These are phyloP conservation scores for Rhipidocladum racemiflorum DNA, from an alignment of 176 grass and related monocot genomes.

Conservation along the genomic window DNA sequence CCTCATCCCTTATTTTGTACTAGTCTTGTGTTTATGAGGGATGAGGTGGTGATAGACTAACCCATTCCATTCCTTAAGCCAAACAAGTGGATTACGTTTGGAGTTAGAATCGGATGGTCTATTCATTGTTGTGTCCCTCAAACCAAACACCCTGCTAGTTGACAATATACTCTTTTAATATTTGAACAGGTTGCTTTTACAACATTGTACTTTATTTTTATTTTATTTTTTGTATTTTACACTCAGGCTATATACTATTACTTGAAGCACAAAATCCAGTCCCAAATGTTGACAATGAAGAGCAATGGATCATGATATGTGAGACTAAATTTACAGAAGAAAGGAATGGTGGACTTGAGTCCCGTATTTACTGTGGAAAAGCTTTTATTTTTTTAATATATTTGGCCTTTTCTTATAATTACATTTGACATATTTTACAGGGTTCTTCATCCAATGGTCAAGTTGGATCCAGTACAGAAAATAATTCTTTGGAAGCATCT, in stretches of 20 bases:
- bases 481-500: constrained; percentile 26
- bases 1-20: not conserved
- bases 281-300: not conserved
- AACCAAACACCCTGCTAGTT: not conserved
- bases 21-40: not conserved
- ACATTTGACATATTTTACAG: constrained; percentile 38
- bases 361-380: not conserved
- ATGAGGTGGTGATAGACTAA: not conserved
- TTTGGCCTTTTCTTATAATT: not conserved
- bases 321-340: not conserved
- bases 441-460: constrained; percentile 38
- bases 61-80: not conserved
- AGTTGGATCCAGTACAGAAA: constrained; percentile 44
- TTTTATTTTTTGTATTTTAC: not conserved
- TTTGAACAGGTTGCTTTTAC: not conserved
- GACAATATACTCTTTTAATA: not conserved
- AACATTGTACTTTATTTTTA: not conserved
- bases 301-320: not conserved
- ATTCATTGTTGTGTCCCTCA: not conserved
- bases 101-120: not conserved
- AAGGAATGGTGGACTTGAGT: not conserved
- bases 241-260: not conserved
- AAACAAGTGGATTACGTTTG: not conserved
- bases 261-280: not conserved
- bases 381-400: not conserved